Evolutionary conservation across 1,284 basidiomycete species (phyloP).

Genomic region (Sporisorium exsertum): DNA sequence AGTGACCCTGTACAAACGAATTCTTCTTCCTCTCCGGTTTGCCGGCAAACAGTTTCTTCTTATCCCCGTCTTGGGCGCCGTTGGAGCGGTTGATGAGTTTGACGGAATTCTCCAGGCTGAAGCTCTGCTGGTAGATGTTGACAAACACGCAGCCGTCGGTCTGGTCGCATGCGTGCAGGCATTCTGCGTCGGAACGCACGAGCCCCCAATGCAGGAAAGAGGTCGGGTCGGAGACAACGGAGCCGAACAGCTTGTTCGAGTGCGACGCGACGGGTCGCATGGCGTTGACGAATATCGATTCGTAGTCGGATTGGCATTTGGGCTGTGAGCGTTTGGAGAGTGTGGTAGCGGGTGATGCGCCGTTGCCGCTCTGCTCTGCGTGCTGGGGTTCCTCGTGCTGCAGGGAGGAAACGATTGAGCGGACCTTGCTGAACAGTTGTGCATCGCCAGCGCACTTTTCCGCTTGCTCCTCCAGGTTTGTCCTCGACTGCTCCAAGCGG

Average conservation of each 20-base stretch:
- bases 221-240: slow-evolving; percentile 27
- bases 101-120: slow-evolving; percentile 18
- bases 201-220: slow-evolving; percentile 38
- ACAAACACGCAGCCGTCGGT: slow-evolving; percentile 30
- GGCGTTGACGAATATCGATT: slow-evolving; percentile 8
- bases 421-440: slow-evolving; percentile 9
- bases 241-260: slow-evolving; percentile 14
- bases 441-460: slow-evolving; percentile 7
- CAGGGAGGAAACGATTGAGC: neutral
- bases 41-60: slow-evolving; percentile 7
- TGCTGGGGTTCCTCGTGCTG: neutral
- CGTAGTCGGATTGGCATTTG: slow-evolving; percentile 12
- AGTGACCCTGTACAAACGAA: slow-evolving; percentile 23
- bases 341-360: neutral
- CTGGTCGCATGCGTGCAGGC: slow-evolving; percentile 24
- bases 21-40: slow-evolving; percentile 31
- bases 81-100: slow-evolving; percentile 10
- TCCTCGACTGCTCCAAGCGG: neutral
- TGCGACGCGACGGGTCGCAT: slow-evolving; percentile 19
- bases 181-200: slow-evolving; percentile 7
- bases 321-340: neutral
- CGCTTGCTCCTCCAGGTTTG: neutral
- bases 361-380: neutral
- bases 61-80: neutral
- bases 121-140: slow-evolving; percentile 36